These are phyloP conservation scores for Arabis hirsuta DNA, from an alignment of 345 rosid genomes.

Conservation along the genomic window DNA sequence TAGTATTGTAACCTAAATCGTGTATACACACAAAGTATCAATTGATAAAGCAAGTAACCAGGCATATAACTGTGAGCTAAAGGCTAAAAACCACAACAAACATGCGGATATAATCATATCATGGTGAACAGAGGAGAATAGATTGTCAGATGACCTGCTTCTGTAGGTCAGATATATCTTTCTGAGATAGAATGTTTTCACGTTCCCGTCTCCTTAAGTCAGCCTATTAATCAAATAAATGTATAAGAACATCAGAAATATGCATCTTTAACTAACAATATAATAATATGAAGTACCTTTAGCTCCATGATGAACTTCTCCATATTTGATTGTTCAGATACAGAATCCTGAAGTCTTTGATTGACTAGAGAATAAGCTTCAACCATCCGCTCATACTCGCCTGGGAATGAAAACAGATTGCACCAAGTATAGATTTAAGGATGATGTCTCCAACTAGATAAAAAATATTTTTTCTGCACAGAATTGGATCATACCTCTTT, in stretches of 20 bases:
- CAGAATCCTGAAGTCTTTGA: constrained; percentile 74
- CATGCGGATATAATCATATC: constrained; percentile 14
- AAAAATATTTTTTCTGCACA: background rate
- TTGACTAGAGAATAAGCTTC: constrained; percentile 77
- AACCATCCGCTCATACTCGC: constrained; percentile 84
- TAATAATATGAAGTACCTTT: constrained; percentile 54
- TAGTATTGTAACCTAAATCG: constrained; percentile 77
- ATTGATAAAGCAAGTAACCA: constrained; percentile 32
- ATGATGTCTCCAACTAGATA: constrained; percentile 26
- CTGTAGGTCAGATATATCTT: constrained; percentile 85
- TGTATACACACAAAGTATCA: constrained; percentile 30
- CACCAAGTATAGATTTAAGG: constrained; percentile 20
- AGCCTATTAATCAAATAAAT: constrained; percentile 53
- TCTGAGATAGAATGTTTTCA: constrained; percentile 64
- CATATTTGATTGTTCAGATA: constrained; percentile 67
- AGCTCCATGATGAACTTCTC: constrained; percentile 76
- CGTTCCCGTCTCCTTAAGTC: constrained; percentile 85
- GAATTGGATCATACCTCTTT: constrained; percentile 64
- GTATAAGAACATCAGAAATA: constrained; percentile 18
- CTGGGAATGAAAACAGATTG: constrained; percentile 54
- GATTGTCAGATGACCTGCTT: constrained; percentile 60
- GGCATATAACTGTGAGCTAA: constrained; percentile 18
- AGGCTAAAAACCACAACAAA: constrained; percentile 20
- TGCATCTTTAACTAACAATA: constrained; percentile 16
- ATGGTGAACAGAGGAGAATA: constrained; percentile 23